These are phyloP conservation scores for Calonectria fujianensis DNA, from an alignment of 2,329 filamentous ascomycete genomes.

Conservation along the genomic window DNA sequence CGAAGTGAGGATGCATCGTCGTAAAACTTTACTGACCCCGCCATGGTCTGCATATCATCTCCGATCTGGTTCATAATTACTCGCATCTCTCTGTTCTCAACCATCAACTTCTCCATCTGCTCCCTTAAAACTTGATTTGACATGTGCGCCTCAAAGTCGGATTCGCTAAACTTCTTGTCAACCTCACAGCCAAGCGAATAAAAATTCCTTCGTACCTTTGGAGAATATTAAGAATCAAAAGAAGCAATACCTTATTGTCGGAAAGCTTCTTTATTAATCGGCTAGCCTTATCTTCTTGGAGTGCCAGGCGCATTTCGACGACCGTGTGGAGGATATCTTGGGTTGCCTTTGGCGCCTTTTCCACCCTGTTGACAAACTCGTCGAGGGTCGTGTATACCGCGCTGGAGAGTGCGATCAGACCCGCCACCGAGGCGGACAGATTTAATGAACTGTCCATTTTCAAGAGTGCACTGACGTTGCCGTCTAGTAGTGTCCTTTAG, in stretches of 20 bases:
- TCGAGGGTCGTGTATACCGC: neutral
- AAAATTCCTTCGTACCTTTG: neutral
- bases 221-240: neutral
- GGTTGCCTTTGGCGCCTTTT: neutral
- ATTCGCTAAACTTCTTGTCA: neutral
- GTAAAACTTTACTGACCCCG: neutral
- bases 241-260: neutral
- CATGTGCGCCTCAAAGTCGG: neutral
- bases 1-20: neutral
- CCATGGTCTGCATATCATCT: slow-evolving; percentile 1
- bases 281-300: neutral
- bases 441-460: neutral
- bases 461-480: neutral
- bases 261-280: neutral
- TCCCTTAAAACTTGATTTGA: neutral
- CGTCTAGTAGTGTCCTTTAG: neutral
- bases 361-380: neutral
- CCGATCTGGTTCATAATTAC: neutral
- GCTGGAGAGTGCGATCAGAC: neutral
- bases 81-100: neutral
- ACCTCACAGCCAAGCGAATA: neutral
- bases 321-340: neutral
- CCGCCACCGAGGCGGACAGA: neutral
- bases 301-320: neutral
- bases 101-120: neutral